Evolutionary conservation across 805 yeast genomes (phyloP), one percentile per base, ranked within the genome.

Genomic region (Hanseniaspora taiwanica): DNA sequence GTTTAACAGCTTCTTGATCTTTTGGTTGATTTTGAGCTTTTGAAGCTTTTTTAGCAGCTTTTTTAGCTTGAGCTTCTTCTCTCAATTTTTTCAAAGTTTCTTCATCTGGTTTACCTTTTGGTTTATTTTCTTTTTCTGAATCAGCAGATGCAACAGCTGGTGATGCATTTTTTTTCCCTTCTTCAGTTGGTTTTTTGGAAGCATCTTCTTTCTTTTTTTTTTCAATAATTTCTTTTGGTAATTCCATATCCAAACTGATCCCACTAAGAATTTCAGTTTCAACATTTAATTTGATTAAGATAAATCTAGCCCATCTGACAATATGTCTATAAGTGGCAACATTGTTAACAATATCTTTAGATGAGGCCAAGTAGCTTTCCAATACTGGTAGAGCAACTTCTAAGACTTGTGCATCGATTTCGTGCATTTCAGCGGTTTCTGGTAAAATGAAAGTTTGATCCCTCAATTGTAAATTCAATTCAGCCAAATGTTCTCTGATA

Each of bases 301-400:
- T 63, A 50, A 83, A 72, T 53, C 87, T 96, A 19, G 76, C 74
- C 97, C 97, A 91, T 71, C 98, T 81, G 45, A 85, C 63, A 44
- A 89, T 68, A 62, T 89, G 96, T 71, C 96, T 81, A 59, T 68
- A 66, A 37, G 69, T 61, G 37, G 78, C 76, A 48, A 77, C 62
- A 32, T 77, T 73, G 27, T 72, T 76, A 35, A 58, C 50, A 36
- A 56, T 50, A 41, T 57, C 62, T 44, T 59, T 58, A 10, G 59
- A 60, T 21, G 74, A 60, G 9, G 73, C 56, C 19, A 71, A 62
- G 72, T 83, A 73, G 45, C 68, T 62, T 40, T 66, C 64, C 31
- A 81, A 74, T 31, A 74, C 45, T 37, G 86, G 81, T 52, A 76
- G 65, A 27, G 78, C 76, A 27, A 74, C 66, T 39, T 77, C 76